phyloP scores from a whole-genome alignment of 2,329 filamentous ascomycete genomes.

The Colletotrichum lini region DNA sequence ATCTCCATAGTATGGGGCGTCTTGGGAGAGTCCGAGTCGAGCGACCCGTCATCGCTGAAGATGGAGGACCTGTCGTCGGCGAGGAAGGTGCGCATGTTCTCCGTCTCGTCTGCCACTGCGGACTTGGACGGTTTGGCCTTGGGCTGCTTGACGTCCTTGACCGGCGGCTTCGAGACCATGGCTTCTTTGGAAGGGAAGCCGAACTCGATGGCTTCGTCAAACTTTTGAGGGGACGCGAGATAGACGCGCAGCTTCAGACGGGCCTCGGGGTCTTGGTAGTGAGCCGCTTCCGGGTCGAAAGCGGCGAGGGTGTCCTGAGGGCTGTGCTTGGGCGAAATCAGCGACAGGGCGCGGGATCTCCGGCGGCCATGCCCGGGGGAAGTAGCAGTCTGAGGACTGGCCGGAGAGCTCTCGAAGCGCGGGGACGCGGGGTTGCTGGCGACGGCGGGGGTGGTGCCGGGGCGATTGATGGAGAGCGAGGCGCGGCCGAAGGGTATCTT shows the following conservation, averaged over 20 bases:
- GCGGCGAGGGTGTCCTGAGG: conserved; percentile 62
- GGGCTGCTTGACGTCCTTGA: conserved; percentile 49
- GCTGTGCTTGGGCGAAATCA: conserved; percentile 66
- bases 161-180: conserved; percentile 50
- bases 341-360: conserved; percentile 69
- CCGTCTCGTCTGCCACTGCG: conserved; percentile 55
- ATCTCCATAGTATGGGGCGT: conserved; percentile 67
- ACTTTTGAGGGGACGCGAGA: conserved; percentile 91
- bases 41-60: conserved; percentile 69
- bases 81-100: conserved; percentile 70
- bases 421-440: conserved; percentile 40
- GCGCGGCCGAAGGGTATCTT: conserved; percentile 74
- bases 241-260: conserved; percentile 88
- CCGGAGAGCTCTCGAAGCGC: conserved; percentile 46
- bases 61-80: conserved; percentile 70
- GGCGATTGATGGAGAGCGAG: conserved; percentile 65
- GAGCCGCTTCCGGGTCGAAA: conserved; percentile 80
- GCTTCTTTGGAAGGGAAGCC: conserved; percentile 81
- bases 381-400: conserved; percentile 30
- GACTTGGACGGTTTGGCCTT: conserved; percentile 37
- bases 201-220: conserved; percentile 95
- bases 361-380: conserved; percentile 58
- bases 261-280: conserved; percentile 93
- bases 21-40: conserved; percentile 72
- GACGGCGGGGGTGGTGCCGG: conserved; percentile 59